Conservation (phyloP, 75 land plant species). For the Cupressus sempervirens region DNA sequence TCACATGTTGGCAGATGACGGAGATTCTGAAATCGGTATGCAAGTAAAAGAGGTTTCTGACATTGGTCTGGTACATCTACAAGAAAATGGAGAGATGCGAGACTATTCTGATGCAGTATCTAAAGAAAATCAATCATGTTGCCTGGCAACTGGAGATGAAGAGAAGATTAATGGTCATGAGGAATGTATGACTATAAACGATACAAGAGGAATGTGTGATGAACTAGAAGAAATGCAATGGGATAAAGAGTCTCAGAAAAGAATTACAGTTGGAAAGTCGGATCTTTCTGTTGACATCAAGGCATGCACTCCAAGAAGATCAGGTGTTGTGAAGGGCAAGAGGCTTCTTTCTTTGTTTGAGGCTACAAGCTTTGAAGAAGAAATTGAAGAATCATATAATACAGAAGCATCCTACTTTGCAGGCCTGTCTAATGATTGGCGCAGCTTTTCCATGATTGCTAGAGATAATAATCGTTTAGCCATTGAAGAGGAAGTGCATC, state of each 20-base stretch:
- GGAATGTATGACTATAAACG: background rate
- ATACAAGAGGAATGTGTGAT: background rate
- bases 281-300: background rate
- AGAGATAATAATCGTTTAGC: slow-evolving; percentile 23
- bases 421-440: slow-evolving; percentile 11
- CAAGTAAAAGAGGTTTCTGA: background rate
- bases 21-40: background rate
- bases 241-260: background rate
- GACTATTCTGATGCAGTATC: background rate
- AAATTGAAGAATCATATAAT: slow-evolving; percentile 6
- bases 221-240: background rate
- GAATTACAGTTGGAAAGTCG: background rate
- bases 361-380: slow-evolving; percentile 11
- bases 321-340: background rate
- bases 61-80: background rate
- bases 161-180: slow-evolving; percentile 1
- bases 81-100: background rate
- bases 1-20: slow-evolving; percentile 29
- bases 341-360: slow-evolving; percentile 14
- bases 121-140: background rate
- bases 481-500: slow-evolving; percentile 31
- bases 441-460: slow-evolving; percentile 9
- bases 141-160: slow-evolving; percentile 5
- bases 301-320: background rate
- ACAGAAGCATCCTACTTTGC: slow-evolving; percentile 2